phyloP scores from a whole-genome alignment of 2,329 filamentous ascomycete species.

The Colletotrichum australisinense region DNA sequence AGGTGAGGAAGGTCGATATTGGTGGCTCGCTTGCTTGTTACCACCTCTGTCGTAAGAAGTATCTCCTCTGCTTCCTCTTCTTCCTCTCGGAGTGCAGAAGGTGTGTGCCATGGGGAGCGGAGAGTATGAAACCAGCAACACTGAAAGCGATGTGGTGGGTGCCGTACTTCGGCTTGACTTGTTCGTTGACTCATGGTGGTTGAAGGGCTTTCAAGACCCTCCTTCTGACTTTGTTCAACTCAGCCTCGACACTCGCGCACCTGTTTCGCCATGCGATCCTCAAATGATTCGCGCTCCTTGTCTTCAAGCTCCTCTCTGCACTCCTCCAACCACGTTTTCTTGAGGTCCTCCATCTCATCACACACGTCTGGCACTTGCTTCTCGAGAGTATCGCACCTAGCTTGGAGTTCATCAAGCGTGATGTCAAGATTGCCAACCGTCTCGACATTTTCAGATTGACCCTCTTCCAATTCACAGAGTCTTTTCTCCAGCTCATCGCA shows the following conservation, averaged over 20 bases:
- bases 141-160: no score
- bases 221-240: background rate
- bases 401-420: background rate
- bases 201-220: background rate
- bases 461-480: background rate
- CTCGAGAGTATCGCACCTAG: background rate
- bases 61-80: no score
- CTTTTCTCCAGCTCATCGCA: constrained; percentile 4
- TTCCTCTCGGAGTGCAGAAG: no score
- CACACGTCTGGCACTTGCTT: background rate
- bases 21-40: no score
- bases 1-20: no score
- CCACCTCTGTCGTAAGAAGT: no score
- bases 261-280: background rate
- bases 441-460: background rate
- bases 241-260: background rate
- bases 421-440: background rate
- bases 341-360: background rate
- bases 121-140: no score
- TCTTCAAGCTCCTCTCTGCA: background rate
- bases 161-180: background rate
- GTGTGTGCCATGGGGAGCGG: no score
- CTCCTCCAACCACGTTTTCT: background rate
- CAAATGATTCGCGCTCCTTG: background rate
- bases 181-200: background rate